phyloP scores from a whole-genome alignment of 2,329 filamentous ascomycete genomes.

The Pseudonectria foliicola region DNA sequence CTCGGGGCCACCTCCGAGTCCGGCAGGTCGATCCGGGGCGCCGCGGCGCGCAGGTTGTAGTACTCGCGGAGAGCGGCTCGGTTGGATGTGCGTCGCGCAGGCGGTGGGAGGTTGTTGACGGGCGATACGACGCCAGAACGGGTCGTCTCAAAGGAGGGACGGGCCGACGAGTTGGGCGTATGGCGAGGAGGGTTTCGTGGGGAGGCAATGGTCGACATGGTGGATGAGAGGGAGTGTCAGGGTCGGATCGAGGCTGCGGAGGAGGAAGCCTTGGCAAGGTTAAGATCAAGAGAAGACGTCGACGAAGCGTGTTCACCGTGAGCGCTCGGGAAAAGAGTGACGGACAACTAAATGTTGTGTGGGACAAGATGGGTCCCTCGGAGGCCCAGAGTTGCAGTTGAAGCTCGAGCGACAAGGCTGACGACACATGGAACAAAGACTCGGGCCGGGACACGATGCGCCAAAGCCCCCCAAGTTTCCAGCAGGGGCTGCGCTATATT shows the following conservation, averaged over 20 bases:
- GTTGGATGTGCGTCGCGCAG: slow-evolving; percentile 49
- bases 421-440: too few species aligned
- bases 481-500: slow-evolving; percentile 14
- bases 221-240: slow-evolving; percentile 1
- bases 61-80: slow-evolving; percentile 87
- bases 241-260: not conserved
- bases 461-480: not conserved
- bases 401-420: too few species aligned
- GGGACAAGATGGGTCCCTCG: too few species aligned
- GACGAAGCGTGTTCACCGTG: too few species aligned
- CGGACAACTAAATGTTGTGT: too few species aligned
- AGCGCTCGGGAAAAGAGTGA: too few species aligned
- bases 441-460: too few species aligned
- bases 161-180: slow-evolving; percentile 65
- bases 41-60: slow-evolving; percentile 63
- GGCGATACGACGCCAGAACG: slow-evolving; percentile 55
- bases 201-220: slow-evolving; percentile 59
- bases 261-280: not conserved
- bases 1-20: slow-evolving; percentile 54
- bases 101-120: slow-evolving; percentile 19
- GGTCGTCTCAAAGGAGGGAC: slow-evolving; percentile 62
- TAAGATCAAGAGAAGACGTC: not conserved
- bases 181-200: slow-evolving; percentile 52
- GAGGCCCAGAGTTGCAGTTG: too few species aligned
- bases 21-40: slow-evolving; percentile 37